Conservation (phyloP, 352 stramenopile species). For the Pythium sukuiense region DNA sequence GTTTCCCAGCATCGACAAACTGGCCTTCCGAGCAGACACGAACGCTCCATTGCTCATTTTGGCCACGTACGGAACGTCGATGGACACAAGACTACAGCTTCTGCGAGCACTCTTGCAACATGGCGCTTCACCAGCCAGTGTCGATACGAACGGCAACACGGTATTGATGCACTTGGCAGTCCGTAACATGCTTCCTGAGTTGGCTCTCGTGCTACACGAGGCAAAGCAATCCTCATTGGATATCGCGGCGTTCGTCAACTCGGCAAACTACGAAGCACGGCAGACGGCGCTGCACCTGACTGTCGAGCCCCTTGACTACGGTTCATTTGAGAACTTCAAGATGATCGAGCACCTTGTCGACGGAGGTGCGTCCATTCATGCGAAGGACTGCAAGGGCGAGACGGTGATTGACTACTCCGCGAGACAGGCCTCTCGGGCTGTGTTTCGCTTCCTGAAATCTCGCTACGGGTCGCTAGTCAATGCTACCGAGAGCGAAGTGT, state of each 20-base stretch:
- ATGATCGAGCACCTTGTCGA: constrained; percentile 49
- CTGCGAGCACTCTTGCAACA: constrained; percentile 52
- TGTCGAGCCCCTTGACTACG: constrained; percentile 48
- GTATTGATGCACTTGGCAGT: constrained; percentile 54
- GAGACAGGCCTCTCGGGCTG: constrained; percentile 46
- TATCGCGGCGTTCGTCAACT: not conserved
- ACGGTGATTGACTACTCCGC: constrained; percentile 50
- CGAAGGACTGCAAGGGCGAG: constrained; percentile 1
- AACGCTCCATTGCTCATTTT: constrained; percentile 47
- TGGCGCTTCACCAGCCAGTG: constrained; percentile 42
- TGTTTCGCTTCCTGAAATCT: constrained; percentile 48
- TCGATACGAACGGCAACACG: constrained; percentile 53
- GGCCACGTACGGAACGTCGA: constrained; percentile 33
- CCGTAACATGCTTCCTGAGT: constrained; percentile 48
- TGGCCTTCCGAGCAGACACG: constrained; percentile 20
- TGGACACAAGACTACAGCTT: constrained; percentile 30
- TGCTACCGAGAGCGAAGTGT: constrained; percentile 27
- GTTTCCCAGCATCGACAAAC: constrained; percentile 36
- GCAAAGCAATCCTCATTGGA: constrained; percentile 30
- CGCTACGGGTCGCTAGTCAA: constrained; percentile 30
- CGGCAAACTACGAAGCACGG: constrained; percentile 30
- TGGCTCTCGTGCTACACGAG: constrained; percentile 39
- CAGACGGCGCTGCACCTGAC: constrained; percentile 59
- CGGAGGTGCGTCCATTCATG: constrained; percentile 26
- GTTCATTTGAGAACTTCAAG: constrained; percentile 60